Base-by-base conservation (phyloP, 176 grass and related monocot genomes). In the Oryza coarctata region DNA sequence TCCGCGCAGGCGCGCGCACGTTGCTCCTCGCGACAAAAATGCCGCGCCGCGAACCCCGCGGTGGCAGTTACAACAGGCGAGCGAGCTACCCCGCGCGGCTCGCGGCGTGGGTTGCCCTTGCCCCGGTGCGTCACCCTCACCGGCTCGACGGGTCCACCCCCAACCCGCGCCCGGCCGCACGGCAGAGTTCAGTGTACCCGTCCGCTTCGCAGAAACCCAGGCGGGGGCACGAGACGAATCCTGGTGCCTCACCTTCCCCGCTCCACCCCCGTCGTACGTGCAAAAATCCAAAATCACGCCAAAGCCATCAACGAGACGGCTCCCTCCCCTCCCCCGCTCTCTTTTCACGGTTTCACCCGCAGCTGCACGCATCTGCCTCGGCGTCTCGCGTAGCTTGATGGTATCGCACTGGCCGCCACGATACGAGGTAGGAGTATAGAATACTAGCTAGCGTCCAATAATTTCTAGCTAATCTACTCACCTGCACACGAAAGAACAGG, bases 181-280 rank as follows among this genome's bases (percentile, higher is more conserved):
- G 31, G 40, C 4, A 7, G 7, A 58, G 86, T 85, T 75, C 71
- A 76, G 71, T 71, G 87, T 33, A 80, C 82, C 71, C 50, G 76
- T 50, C 63, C 20, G 28, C 76, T 5, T 71, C 71, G 71, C 76
- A 3, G 31, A 58, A 45, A 75, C 70, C 36, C 49, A 70, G 69
- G 74, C 43, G 62, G 20, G 62, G 28, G 5, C 50, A 7, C 20
- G 69, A 10, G 22, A 79, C 40, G 71, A 73, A 70, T 14, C 12
- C 14, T 12, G 2, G 22, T 60, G 74, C 43, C 74, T 60, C 76
- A 38, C 81, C n/a, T n/a, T n/a, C n/a, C n/a, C n/a, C n/a, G n/a
- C n/a, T n/a, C n/a, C n/a, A n/a, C 47, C 17, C 52, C 52, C 1
- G 20, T 23, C 52, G 0, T 57, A 62, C 39, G 77, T 23, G 63